Base-by-base conservation (phyloP, 345 rosid genomes). In the Nephelium lappaceum region DNA sequence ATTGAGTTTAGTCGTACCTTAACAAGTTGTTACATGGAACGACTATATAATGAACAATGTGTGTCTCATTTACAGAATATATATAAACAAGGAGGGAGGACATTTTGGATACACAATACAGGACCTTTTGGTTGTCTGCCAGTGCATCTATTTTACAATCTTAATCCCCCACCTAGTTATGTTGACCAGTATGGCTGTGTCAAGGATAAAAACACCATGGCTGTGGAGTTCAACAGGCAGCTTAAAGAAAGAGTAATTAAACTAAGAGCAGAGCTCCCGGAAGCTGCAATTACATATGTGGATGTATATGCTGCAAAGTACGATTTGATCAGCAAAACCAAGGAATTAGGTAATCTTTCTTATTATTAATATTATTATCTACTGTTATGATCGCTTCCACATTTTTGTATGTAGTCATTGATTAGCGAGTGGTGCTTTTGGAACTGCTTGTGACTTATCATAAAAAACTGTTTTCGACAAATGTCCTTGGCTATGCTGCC, bases 71-170 rank as follows among this genome's bases (percentile, higher is more conserved):
- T 75, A 42, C 89, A 91, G 91, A 80, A 84, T 60, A 65, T 91
- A 43, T 83, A 91, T 81, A 23, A 78, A 47, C 84, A 80, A 79
- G 93, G 93, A 62, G 95, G 91, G 38, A 86, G 93, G 77, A 31
- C 91, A 67, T 91, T 91, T 69, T 91, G 93, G 91, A 85, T 95
- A 76, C 99, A 95, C 77, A 95, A 95, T 84, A 95, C 97, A 0
- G 98, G 96, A 11, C 99, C 98, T 1, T 25, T 92, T 6, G 99
- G 99, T 63, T 95, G 99, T 85, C 81, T 95, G 87, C 96, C 99
- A 0, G 93, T 90, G 62, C 85, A 92, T 78, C 80, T 86, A 58
- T 92, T 95, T 83, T 93, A 92, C 80, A 78, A 85, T 71, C 88
- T 88, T 7, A 87, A 86, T 73, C 92, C 95, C 24, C 75, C 96